Conservation (phyloP, 2,329 filamentous ascomycete genomes). For the Falciphora oryzae region DNA sequence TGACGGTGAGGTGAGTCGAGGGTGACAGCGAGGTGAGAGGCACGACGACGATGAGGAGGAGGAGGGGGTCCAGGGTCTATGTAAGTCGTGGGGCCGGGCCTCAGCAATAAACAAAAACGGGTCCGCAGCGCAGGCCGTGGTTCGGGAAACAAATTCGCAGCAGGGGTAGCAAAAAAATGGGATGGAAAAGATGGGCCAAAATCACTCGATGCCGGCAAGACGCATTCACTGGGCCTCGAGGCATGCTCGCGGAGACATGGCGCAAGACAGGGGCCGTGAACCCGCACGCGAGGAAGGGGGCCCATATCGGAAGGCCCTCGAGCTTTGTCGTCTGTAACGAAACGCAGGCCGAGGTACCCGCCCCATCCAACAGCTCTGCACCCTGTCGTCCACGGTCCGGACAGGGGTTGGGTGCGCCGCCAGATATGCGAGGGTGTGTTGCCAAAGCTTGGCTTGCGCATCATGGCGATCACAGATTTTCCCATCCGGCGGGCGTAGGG, state of each 20-base stretch:
- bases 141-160: too few relatives aligned
- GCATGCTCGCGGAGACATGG: not conserved
- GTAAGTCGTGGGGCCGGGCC: not conserved
- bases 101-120: slow-evolving; percentile 1
- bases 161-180: too few relatives aligned
- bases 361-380: too few relatives aligned
- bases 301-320: not conserved
- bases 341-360: too few relatives aligned
- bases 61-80: not conserved
- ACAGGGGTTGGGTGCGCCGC: too few relatives aligned
- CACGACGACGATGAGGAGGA: not conserved
- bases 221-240: slow-evolving; percentile 6
- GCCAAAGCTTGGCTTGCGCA: not conserved
- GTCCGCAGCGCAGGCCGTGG: too few relatives aligned
- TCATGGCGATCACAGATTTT: not conserved
- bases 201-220: not conserved
- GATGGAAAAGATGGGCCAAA: too few relatives aligned
- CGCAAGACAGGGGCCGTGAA: not conserved
- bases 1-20: not conserved
- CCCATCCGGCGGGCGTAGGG: not conserved
- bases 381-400: too few relatives aligned
- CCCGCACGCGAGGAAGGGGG: not conserved
- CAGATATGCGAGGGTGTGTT: too few relatives aligned
- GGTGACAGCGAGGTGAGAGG: too few relatives aligned
- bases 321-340: too few relatives aligned